phyloP scores from a whole-genome alignment of 371 early-diverging fungal genomes.

The Mortierella sp. region DNA sequence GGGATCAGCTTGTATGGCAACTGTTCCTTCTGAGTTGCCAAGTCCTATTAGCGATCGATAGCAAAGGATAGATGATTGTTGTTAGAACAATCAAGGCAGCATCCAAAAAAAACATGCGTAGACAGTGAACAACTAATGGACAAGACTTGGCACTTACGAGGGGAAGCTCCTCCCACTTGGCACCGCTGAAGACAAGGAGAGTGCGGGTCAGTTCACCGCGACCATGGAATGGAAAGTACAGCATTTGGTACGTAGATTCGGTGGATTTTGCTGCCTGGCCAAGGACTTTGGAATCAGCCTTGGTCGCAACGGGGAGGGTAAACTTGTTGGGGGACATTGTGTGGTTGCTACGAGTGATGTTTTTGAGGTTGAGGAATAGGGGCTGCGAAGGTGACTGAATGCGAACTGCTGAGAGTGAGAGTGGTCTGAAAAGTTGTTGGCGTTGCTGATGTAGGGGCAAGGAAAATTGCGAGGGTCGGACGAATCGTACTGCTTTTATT shows the following conservation, averaged over 20 bases:
- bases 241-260: slow-evolving; percentile 5
- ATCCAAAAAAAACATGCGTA: background rate
- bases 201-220: slow-evolving; percentile 23
- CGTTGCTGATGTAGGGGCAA: background rate
- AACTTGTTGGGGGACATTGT: background rate
- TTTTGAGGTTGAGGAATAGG: background rate
- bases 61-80: background rate
- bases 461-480: background rate
- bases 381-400: background rate
- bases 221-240: slow-evolving; percentile 19
- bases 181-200: slow-evolving; percentile 4
- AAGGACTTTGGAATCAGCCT: slow-evolving; percentile 11
- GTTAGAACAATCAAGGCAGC: background rate
- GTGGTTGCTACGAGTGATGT: background rate
- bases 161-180: slow-evolving; percentile 15
- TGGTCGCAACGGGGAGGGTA: slow-evolving; percentile 4
- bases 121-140: background rate
- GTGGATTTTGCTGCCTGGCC: slow-evolving; percentile 5
- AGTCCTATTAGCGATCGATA: slow-evolving; percentile 12
- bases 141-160: background rate
- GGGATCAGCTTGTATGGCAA: slow-evolving; percentile 55
- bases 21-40: slow-evolving; percentile 50
- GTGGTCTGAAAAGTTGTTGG: background rate
- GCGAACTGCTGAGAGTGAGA: background rate
- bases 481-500: background rate